Evolutionary conservation across 345 rosid species (phyloP).

Genomic region (Brassica incana): DNA sequence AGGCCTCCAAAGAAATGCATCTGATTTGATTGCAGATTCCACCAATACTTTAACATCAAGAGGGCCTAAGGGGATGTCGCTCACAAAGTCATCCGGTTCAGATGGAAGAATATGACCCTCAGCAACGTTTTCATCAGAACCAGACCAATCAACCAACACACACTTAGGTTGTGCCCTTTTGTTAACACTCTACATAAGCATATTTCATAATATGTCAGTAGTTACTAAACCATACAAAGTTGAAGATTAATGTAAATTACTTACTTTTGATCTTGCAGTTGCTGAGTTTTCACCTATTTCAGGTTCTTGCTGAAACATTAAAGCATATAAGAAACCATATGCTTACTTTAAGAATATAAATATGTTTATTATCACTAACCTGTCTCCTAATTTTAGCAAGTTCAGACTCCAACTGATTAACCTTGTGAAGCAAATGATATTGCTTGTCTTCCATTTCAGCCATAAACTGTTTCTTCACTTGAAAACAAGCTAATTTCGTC

Average conservation of each 20-base stretch:
- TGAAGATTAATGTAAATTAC: not conserved
- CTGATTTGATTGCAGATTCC: not conserved
- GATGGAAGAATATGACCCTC: not conserved
- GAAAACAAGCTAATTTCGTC: constrained; percentile 1
- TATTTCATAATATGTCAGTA: not conserved
- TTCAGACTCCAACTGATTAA: not conserved
- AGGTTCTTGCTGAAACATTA: not conserved
- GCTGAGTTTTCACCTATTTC: constrained; percentile 10
- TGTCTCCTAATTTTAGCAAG: not conserved
- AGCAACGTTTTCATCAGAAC: not conserved
- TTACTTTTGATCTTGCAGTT: not conserved
- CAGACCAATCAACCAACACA: not conserved
- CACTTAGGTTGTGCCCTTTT: not conserved
- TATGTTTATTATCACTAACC: not conserved
- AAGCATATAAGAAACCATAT: not conserved
- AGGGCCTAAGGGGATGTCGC: not conserved
- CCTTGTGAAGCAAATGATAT: not conserved
- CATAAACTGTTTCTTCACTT: not conserved
- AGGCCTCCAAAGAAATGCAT: constrained; percentile 2
- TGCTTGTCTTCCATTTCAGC: not conserved
- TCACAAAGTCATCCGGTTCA: not conserved
- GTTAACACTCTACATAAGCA: not conserved
- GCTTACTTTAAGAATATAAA: not conserved
- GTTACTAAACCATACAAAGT: not conserved
- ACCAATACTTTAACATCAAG: not conserved